Percentiles rank a stretch among this genome's conserved stretches.
phyloP scores from a whole-genome alignment of 768 basidiomycete species.

The Rhodotorula diobovata region DNA sequence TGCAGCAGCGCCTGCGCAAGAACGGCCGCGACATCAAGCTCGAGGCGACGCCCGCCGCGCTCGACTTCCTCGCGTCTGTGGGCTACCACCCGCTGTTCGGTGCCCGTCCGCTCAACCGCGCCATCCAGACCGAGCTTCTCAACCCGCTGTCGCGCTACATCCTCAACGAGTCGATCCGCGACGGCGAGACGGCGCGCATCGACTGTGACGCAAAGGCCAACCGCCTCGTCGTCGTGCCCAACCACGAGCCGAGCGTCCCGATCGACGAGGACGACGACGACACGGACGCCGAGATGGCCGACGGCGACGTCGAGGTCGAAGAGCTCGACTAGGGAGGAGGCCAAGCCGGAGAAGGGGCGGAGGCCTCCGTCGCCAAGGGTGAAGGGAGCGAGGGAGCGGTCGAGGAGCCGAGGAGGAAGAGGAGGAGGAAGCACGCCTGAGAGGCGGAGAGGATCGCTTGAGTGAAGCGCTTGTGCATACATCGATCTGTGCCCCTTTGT shows the following conservation, averaged over 20 bases:
- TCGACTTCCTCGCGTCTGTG: conserved; percentile 63
- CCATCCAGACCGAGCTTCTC: conserved; percentile 85
- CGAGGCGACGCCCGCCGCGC: conserved; percentile 65
- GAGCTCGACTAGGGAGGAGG: conserved; percentile 27
- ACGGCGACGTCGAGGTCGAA: conserved; percentile 30
- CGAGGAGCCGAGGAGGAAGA: not conserved
- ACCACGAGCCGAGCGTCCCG: conserved; percentile 64
- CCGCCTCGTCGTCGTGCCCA: conserved; percentile 69
- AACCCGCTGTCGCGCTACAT: conserved; percentile 83
- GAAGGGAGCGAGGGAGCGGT: not conserved
- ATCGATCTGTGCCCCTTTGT: too few species aligned
- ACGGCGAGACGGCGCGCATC: conserved; percentile 71
- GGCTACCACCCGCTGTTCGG: conserved; percentile 80
- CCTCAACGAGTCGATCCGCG: conserved; percentile 72
- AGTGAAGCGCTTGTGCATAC: too few species aligned
- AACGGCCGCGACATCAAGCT: conserved; percentile 69
- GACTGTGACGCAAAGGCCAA: conserved; percentile 79
- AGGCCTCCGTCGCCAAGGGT: conserved; percentile 14
- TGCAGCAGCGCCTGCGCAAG: conserved; percentile 71
- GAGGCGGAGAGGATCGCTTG: too few species aligned
- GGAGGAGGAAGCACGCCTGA: not conserved
- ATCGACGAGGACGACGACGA: conserved; percentile 64
- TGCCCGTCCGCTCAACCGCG: conserved; percentile 83
- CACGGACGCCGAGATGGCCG: conserved; percentile 39
- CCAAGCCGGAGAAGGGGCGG: conserved; percentile 19